phyloP scores from a whole-genome alignment of 306 rosid species.

The Begonia fuchsioides region DNA sequence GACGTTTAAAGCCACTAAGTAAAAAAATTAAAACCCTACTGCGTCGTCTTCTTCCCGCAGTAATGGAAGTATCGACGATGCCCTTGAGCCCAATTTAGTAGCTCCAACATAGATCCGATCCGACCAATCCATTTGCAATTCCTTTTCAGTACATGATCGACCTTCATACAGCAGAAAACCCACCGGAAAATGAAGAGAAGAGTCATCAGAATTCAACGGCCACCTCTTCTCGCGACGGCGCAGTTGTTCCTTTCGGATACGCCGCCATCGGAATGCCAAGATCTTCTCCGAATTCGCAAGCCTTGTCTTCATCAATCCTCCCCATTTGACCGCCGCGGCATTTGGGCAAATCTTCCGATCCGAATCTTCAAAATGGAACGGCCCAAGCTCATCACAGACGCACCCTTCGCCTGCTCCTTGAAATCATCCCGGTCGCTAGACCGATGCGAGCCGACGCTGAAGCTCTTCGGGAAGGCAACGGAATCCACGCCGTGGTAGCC shows the following conservation, averaged over 20 bases:
- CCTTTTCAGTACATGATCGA: too few relatives aligned
- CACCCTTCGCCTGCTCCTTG: constrained; percentile 37
- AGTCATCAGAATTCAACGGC: too few relatives aligned
- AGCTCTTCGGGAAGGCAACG: constrained; percentile 30
- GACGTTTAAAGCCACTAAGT: too few relatives aligned
- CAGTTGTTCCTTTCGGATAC: constrained; percentile 40
- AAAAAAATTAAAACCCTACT: too few relatives aligned
- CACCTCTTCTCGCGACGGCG: constrained; percentile 22
- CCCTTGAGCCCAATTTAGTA: too few relatives aligned
- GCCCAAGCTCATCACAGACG: constrained; percentile 27
- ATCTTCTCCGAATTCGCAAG: constrained; percentile 21
- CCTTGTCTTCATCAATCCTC: constrained; percentile 40
- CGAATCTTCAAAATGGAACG: constrained; percentile 1
- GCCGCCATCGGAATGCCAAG: constrained; percentile 10
- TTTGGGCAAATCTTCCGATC: constrained; percentile 26
- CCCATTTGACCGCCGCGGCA: constrained; percentile 50
- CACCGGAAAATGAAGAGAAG: too few relatives aligned
- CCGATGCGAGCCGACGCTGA: constrained; percentile 25
- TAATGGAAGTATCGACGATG: too few relatives aligned
- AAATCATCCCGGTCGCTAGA: constrained; percentile 31
- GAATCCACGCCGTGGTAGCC: constrained; percentile 12
- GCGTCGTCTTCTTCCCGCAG: too few relatives aligned
- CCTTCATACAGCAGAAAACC: too few relatives aligned
- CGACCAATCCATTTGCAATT: too few relatives aligned
- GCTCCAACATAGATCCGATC: too few relatives aligned